phyloP scores from a whole-genome alignment of 192 early-diverging fungal genomes.

The Coemansia sp. region DNA sequence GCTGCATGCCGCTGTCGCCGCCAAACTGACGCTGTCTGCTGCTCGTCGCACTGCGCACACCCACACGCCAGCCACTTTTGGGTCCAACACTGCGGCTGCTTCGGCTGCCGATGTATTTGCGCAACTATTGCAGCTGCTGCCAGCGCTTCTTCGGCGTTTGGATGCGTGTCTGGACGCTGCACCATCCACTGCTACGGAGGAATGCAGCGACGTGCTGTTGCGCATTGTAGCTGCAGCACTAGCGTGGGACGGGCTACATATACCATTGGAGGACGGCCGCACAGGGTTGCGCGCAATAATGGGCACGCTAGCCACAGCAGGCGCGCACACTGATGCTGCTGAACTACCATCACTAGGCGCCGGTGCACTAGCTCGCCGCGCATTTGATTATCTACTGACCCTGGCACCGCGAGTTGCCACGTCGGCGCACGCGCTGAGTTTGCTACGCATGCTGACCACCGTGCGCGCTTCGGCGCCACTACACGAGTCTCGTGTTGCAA shows the following conservation, averaged over 20 bases:
- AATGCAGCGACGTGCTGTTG: constrained; percentile 34
- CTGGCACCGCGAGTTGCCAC: constrained; percentile 18
- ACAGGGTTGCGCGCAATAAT: constrained; percentile 16
- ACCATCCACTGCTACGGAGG: not conserved
- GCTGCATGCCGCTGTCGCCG: constrained; percentile 15
- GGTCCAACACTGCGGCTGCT: constrained; percentile 33
- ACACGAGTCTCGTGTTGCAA: constrained; percentile 9
- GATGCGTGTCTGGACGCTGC: constrained; percentile 20
- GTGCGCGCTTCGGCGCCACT: constrained; percentile 21
- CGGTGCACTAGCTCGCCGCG: constrained; percentile 25
- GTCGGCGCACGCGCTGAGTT: constrained; percentile 8
- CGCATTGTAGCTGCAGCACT: constrained; percentile 28
- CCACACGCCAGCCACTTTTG: constrained; percentile 36
- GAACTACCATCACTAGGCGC: constrained; percentile 20
- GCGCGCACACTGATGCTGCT: constrained; percentile 21
- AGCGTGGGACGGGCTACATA: constrained; percentile 48
- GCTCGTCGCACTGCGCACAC: not conserved
- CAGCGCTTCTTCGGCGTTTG: constrained; percentile 35
- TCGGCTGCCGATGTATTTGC: constrained; percentile 27
- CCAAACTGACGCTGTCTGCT: constrained; percentile 19
- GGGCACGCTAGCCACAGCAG: constrained; percentile 29
- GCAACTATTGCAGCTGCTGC: constrained; percentile 35
- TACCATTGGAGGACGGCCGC: not conserved
- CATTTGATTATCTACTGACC: constrained; percentile 38
- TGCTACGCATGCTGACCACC: constrained; percentile 38